A percentile compares a stretch with the other conserved stretches of the same genome.
Conservation (phyloP, 306 rosid species). For the Cyclanthera cordifolia region DNA sequence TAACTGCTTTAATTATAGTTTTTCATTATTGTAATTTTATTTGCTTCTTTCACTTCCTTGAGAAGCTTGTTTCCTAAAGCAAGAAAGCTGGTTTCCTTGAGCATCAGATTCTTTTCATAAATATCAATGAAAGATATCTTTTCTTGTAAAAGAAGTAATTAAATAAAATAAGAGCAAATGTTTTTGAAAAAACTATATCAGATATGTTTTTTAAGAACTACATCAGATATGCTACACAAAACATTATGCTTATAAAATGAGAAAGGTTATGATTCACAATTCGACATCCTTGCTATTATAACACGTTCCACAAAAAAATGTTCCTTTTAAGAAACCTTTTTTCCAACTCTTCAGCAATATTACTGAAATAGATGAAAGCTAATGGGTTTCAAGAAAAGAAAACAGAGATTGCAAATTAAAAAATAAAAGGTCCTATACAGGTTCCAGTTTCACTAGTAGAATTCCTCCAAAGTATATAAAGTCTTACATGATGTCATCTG, state of each 20-base stretch:
- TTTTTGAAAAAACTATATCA: background rate
- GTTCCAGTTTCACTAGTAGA: background rate
- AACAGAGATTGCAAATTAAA: background rate
- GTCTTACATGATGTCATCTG: constrained; percentile 72
- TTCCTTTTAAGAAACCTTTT: background rate
- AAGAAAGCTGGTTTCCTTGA: no score
- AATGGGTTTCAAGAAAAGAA: background rate
- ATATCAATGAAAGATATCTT: no score
- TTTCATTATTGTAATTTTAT: no score
- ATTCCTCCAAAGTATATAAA: background rate
- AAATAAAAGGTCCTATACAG: background rate
- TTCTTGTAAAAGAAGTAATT: no score
- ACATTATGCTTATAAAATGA: background rate
- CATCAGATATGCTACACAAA: background rate
- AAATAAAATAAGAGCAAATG: background rate
- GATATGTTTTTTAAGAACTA: background rate
- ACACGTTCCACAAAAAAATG: background rate
- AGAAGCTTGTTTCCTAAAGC: no score
- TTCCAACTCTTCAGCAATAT: background rate
- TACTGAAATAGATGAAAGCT: background rate
- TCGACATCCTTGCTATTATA: background rate
- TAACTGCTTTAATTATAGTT: no score
- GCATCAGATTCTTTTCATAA: no score
- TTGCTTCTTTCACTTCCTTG: no score
- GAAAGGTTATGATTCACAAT: background rate